Percentiles rank a stretch among this genome's conserved stretches.
Conservation (phyloP, 2,329 filamentous ascomycete species). For the Remersonia thermophila region DNA sequence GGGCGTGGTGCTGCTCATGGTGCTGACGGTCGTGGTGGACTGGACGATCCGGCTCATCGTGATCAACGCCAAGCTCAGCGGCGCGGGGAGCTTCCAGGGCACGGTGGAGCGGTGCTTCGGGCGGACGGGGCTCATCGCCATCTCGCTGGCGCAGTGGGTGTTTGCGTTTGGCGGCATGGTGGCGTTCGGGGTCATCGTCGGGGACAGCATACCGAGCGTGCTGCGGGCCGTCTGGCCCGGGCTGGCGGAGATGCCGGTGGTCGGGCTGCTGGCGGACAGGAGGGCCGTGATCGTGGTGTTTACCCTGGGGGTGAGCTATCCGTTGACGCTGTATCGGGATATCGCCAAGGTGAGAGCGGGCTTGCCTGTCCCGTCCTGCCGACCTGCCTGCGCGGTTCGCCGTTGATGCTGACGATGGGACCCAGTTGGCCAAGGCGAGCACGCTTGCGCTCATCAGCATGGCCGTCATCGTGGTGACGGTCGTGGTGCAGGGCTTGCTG, state of each 20-base stretch:
- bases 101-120: constrained; percentile 96
- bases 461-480: constrained; percentile 76
- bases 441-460: constrained; percentile 89
- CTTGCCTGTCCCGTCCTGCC: neutral
- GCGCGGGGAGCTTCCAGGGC: constrained; percentile 85
- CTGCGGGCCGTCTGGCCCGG: constrained; percentile 70
- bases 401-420: constrained; percentile 4
- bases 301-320: constrained; percentile 74
- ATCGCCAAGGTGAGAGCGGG: constrained; percentile 91
- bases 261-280: constrained; percentile 73
- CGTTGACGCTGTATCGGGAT: constrained; percentile 84
- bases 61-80: constrained; percentile 92
- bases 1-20: constrained; percentile 65
- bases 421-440: constrained; percentile 84
- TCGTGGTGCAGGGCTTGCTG: constrained; percentile 69
- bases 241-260: constrained; percentile 56
- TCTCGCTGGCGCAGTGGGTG: constrained; percentile 83
- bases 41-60: constrained; percentile 98
- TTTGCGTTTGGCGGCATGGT: constrained; percentile 99
- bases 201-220: constrained; percentile 90
- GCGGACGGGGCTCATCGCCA: constrained; percentile 73
- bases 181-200: constrained; percentile 93
- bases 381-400: too few relatives aligned
- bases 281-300: constrained; percentile 80
- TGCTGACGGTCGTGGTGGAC: constrained; percentile 74